Evolutionary conservation across 768 basidiomycete genomes (phyloP), one percentile per base, ranked within the genome.

Genomic region (Termitomyces sp.): DNA sequence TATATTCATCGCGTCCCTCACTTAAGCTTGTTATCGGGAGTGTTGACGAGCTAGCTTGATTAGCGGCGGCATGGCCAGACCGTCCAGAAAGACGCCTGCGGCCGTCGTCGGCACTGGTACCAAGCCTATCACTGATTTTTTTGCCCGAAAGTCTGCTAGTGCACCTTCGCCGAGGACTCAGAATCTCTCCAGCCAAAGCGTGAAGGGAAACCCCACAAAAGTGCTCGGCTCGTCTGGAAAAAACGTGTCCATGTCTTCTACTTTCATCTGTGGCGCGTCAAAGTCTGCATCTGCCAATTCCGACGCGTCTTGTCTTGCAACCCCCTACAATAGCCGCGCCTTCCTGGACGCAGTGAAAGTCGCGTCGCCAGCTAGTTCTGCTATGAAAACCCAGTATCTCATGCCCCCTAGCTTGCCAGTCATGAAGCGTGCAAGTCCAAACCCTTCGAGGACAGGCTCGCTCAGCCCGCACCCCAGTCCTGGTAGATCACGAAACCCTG

Each of bases 51-150:
- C 27, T 13, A 57, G 64, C 30, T 42, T 50, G 33, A 42, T 57
- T 58, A 66, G 77, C 48, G 20, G 20, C 57, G 42, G 48, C 47
- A 71, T 72, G 72, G 64, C 67, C 9, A 76, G 69, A 63, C 50
- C 63, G 13, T 56, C 68, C 4, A 76, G 73, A 57, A 72, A 69
- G 33, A 48, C 61, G 13, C 13, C 68, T 42, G n/a, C n/a, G 41
- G n/a, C n/a, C 33, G 56, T 57, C 5, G 66, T 67, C 48, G 55
- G 27, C 3, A 30, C 50, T n/a, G 30, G 65, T 46, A 67, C 66
- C 31, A 70, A 63, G 56, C 66, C 71, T 2, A 75, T 85, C 27
- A 81, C 80, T 7, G 75, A 80, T 41, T 85, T 80, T 63, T 84
- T 84, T 57, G 31, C 68, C 39, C 75, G 73, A 44, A 74, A 62